Base-by-base conservation (phyloP, 441 rosid species). In the Euphorbia corollata region DNA sequence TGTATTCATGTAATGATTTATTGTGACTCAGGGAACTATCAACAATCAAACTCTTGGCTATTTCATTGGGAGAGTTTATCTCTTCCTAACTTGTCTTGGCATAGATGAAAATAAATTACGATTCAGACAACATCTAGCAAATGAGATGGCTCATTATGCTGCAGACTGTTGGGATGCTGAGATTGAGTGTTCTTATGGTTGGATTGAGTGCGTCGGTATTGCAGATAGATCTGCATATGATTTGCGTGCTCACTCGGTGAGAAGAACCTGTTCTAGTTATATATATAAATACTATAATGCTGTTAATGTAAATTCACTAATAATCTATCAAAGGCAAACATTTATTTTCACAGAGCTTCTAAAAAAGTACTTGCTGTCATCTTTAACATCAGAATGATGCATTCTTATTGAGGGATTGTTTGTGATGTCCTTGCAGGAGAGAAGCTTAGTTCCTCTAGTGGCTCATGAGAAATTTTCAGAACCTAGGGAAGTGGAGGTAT, bases 111-210 rank as follows among this genome's bases (percentile, higher is more conserved):
- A 71, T 0, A 83, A 87, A 4, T 65, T 88, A 23, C 82, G 91
- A 45, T 88, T 88, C 77, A 68, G 91, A 50, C 89, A 88, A 68
- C 89, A 86, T 73, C 89, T 88, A 71, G 85, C 94, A 34, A 87
- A 87, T 68, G 93, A 87, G 78, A 87, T 87, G 91, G 93, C 93
- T n/a, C 93, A 86, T 72, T 87, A 87, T 71, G 93, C 93, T 22
- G 87, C 89, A 18, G 94, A 86, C 64, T 88, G 94, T 74, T 88
- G 91, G 91, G 94, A 88, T 82, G 94, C 94, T 65, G 91, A 88
- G 84, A 86, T 86, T 38, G 94, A 88, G 69, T 75, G 84, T 71
- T 83, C 89, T 1, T 86, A 88, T 72, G 94, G 94, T 63, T 86
- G 95, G 95, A 81, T 88, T 50, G 91, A 86, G 74, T 88, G 95